A percentile compares a stretch with the other conserved stretches of the same genome.
Evolutionary conservation across 2,329 filamentous ascomycete species (phyloP).

Genomic region (Ophiostoma perfectum): DNA sequence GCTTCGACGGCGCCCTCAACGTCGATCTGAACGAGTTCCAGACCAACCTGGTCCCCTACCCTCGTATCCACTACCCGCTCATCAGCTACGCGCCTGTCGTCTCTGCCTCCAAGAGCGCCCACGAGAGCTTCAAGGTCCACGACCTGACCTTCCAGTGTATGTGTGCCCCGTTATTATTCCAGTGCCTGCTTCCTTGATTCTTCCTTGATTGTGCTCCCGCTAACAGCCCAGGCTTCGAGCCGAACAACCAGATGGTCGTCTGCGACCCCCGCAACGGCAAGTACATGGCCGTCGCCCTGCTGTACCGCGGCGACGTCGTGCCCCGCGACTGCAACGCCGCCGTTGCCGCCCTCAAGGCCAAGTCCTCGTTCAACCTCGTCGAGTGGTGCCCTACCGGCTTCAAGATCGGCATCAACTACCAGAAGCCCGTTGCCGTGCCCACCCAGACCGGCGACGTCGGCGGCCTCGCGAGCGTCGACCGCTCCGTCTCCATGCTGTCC

Average conservation of each 20-base stretch:
- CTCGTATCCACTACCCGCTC: conserved; percentile 67
- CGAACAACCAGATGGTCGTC: conserved; percentile 74
- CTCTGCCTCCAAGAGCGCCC: conserved; percentile 68
- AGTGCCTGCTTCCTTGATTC: not conserved
- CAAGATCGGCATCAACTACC: conserved; percentile 72
- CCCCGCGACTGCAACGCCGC: conserved; percentile 64
- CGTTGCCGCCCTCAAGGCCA: conserved; percentile 63
- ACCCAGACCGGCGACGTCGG: conserved; percentile 43
- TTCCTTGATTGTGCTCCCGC: not conserved
- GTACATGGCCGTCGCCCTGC: conserved; percentile 68
- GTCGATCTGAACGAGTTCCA: conserved; percentile 74
- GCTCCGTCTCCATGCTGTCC: conserved; percentile 63
- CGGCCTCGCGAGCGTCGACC: conserved; percentile 57
- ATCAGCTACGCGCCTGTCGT: conserved; percentile 69
- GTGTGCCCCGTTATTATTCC: conserved; percentile 29
- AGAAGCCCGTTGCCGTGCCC: conserved; percentile 59
- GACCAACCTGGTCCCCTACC: conserved; percentile 69
- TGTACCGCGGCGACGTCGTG: conserved; percentile 67
- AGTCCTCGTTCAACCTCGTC: conserved; percentile 66
- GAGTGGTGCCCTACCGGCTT: conserved; percentile 73
- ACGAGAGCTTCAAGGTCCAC: conserved; percentile 82
- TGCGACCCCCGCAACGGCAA: conserved; percentile 69
- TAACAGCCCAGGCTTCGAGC: conserved; percentile 57
- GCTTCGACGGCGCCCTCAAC: conserved; percentile 67
- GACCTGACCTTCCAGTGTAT: conserved; percentile 71